Evolutionary conservation across 164 flowering plant genomes (phyloP).

Genomic region (Nymphaea thermarum): DNA sequence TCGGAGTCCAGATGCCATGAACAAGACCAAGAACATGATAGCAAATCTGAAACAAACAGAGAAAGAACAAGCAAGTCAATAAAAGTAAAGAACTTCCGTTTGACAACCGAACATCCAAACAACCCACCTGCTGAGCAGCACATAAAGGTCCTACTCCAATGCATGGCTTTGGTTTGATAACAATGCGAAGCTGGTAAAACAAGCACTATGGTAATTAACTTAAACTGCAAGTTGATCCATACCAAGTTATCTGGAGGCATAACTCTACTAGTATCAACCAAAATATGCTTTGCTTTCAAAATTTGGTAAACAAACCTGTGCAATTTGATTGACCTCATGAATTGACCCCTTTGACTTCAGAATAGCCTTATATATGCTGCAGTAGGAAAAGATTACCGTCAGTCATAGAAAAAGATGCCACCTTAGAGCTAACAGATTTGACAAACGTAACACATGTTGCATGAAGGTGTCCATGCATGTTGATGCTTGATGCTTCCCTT

Average conservation of each 20-base stretch:
- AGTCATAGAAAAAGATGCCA: too few species aligned
- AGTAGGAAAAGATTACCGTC: slow-evolving; percentile 2
- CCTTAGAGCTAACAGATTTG: too few species aligned
- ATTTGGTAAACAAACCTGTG: slow-evolving; percentile 55
- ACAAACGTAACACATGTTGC: too few species aligned
- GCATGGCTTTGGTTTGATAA: slow-evolving; percentile 75
- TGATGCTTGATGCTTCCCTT: too few species aligned
- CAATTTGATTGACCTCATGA: slow-evolving; percentile 83
- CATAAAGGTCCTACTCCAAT: slow-evolving; percentile 78
- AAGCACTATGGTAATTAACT: neutral
- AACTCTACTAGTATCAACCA: too few species aligned
- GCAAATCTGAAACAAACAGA: slow-evolving; percentile 54
- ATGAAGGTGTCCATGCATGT: too few species aligned
- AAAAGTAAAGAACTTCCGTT: neutral
- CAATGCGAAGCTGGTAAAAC: slow-evolving; percentile 61
- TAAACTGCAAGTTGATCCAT: neutral
- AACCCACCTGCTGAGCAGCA: slow-evolving; percentile 70
- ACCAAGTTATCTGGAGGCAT: too few species aligned
- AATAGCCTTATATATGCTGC: slow-evolving; percentile 72
- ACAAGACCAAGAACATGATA: slow-evolving; percentile 96
- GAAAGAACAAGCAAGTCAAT: neutral
- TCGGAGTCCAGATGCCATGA: slow-evolving; percentile 96
- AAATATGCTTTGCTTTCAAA: too few species aligned
- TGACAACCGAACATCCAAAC: neutral
- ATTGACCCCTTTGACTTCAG: slow-evolving; percentile 72